phyloP scores from a whole-genome alignment of 2,329 filamentous ascomycete genomes.

The Epicoccum nigrum region DNA sequence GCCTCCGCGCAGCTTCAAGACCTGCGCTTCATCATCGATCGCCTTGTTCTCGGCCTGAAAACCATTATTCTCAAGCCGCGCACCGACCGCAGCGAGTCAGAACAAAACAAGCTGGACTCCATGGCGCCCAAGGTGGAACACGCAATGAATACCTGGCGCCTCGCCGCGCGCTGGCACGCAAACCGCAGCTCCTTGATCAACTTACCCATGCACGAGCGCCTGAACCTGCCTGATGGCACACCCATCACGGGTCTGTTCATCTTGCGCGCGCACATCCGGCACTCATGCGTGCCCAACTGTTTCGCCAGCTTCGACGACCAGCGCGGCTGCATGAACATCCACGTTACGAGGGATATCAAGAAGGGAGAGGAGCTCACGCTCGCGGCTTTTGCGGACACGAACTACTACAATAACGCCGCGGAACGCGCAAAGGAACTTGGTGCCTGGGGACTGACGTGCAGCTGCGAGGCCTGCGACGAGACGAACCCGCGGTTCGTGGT shows the following conservation, averaged over 20 bases:
- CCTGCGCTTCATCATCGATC: constrained; percentile 1
- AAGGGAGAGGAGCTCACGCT: constrained; percentile 17
- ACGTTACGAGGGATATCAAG: constrained; percentile 10
- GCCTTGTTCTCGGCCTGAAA: background rate
- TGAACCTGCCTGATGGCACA: background rate
- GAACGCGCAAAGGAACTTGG: constrained; percentile 3
- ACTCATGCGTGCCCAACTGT: constrained; percentile 29
- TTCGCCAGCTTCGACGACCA: constrained; percentile 13
- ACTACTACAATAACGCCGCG: constrained; percentile 14
- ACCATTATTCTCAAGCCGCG: constrained; percentile 1
- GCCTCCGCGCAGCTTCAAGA: constrained; percentile 7
- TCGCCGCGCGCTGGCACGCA: constrained; percentile 21
- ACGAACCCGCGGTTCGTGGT: background rate
- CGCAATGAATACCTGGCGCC: constrained; percentile 5
- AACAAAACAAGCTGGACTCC: background rate
- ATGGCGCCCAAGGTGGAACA: background rate
- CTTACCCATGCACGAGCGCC: background rate
- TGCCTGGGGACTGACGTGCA: constrained; percentile 12
- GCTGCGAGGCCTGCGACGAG: constrained; percentile 18
- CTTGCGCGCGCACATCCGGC: constrained; percentile 41
- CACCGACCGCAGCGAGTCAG: background rate
- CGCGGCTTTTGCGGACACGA: constrained; percentile 5
- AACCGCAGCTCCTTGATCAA: constrained; percentile 11
- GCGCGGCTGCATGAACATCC: constrained; percentile 18
- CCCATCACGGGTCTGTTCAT: constrained; percentile 35